Conservation (phyloP, 495 filamentous ascomycete species). For the Aspergillus cavernicola region DNA sequence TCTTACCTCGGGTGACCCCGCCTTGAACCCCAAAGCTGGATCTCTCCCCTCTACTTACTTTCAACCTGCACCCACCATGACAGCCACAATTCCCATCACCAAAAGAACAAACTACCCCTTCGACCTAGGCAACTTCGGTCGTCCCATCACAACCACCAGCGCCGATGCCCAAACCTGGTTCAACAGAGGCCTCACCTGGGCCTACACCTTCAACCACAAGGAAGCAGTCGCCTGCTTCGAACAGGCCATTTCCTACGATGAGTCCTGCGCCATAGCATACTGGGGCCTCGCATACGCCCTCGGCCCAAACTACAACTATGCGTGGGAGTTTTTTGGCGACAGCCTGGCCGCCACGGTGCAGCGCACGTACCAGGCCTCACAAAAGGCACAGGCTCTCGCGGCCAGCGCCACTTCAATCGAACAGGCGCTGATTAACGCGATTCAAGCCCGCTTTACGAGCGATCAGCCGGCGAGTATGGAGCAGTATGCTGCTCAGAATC, state of each 20-base stretch:
- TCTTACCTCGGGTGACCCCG: no score
- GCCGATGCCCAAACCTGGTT: constrained; percentile 24
- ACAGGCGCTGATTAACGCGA: constrained; percentile 52
- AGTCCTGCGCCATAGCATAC: constrained; percentile 55
- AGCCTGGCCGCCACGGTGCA: constrained; percentile 46
- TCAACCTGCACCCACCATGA: no score
- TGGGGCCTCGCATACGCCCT: constrained; percentile 65
- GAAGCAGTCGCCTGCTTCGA: constrained; percentile 19
- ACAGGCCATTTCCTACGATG: constrained; percentile 49
- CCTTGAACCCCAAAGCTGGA: no score
- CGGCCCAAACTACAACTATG: constrained; percentile 72
- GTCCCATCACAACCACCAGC: constrained; percentile 41
- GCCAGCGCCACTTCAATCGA: constrained; percentile 39
- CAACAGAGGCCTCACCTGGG: constrained; percentile 25
- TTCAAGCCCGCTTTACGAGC: constrained; percentile 52
- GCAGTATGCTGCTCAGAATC: constrained; percentile 53
- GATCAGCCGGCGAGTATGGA: constrained; percentile 22
- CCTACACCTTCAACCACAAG: constrained; percentile 29
- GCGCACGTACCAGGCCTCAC: constrained; percentile 39
- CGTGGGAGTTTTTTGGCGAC: constrained; percentile 62
- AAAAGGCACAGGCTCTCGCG: constrained; percentile 37
- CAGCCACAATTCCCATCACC: no score
- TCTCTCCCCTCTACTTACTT: no score
- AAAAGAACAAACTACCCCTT: no score
- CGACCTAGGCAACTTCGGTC: constrained; percentile 50